A percentile compares a stretch with the other conserved stretches of the same genome.
These are phyloP conservation scores for Chrysoporthe austroafricana DNA, from an alignment of 2,329 filamentous ascomycete species.

Conservation along the genomic window DNA sequence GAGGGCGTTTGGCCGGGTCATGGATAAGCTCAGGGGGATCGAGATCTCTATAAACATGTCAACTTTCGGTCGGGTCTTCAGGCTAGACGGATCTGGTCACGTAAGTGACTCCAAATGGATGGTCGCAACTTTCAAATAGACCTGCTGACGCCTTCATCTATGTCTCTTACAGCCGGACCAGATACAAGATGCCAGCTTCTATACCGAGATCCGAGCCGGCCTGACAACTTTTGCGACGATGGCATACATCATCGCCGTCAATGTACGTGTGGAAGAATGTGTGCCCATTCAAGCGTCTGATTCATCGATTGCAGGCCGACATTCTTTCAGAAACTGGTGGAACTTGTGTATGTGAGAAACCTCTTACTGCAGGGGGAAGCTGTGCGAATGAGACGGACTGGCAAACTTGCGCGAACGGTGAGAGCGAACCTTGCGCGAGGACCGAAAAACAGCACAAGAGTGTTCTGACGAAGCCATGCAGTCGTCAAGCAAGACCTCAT, in stretches of 20 bases:
- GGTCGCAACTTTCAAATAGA: no score
- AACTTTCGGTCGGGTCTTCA: constrained; percentile 60
- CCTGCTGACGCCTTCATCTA: not conserved
- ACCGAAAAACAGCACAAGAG: constrained; percentile 39
- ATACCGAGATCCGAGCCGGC: constrained; percentile 78
- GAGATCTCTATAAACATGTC: constrained; percentile 41
- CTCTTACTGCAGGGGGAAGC: constrained; percentile 43
- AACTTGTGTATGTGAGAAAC: constrained; percentile 68
- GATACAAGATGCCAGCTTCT: constrained; percentile 70
- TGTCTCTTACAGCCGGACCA: constrained; percentile 59
- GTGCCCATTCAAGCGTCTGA: constrained; percentile 22
- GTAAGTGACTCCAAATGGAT: constrained; percentile 16
- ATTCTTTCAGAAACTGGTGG: constrained; percentile 78
- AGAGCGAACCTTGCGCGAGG: not conserved
- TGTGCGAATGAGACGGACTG: constrained; percentile 53
- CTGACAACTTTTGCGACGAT: constrained; percentile 80
- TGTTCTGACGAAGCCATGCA: constrained; percentile 8
- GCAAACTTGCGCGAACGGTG: constrained; percentile 19
- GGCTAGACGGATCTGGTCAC: constrained; percentile 67
- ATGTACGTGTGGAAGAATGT: constrained; percentile 50
- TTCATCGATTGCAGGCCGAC: constrained; percentile 55
- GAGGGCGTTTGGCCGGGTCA: constrained; percentile 19
- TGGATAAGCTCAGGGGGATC: constrained; percentile 31
- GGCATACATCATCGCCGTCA: constrained; percentile 83
- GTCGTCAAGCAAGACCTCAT: constrained; percentile 74